phyloP scores from a whole-genome alignment of 805 yeast genomes.

The Sugiyamaella marilandica region DNA sequence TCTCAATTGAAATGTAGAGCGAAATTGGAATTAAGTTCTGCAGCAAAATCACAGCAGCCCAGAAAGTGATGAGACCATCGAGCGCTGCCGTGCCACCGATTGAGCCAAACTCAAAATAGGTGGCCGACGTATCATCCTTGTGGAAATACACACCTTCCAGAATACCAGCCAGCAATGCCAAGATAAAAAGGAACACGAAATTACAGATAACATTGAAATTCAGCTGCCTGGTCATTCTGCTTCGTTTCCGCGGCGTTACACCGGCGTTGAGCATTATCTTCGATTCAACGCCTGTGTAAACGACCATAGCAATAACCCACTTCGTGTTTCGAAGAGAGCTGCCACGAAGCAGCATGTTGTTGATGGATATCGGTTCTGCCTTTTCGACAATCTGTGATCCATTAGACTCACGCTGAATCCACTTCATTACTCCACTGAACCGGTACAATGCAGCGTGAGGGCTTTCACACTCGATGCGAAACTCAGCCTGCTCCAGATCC shows the following conservation, averaged over 20 bases:
- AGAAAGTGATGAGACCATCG: constrained; percentile 63
- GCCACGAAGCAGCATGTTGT: constrained; percentile 67
- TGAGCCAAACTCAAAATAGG: constrained; percentile 58
- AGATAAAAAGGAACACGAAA: constrained; percentile 53
- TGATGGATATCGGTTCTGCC: constrained; percentile 55
- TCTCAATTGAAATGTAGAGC: constrained; percentile 71
- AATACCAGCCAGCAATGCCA: constrained; percentile 67
- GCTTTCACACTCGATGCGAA: constrained; percentile 64
- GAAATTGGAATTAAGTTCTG: constrained; percentile 80
- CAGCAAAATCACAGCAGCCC: constrained; percentile 67
- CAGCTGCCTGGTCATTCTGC: constrained; percentile 59
- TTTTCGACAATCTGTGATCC: constrained; percentile 13
- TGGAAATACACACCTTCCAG: constrained; percentile 63
- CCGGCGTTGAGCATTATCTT: constrained; percentile 78
- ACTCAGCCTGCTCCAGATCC: constrained; percentile 54
- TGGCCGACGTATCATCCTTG: constrained; percentile 40
- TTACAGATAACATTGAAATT: constrained; percentile 63
- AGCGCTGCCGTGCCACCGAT: constrained; percentile 55
- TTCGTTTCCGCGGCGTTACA: constrained; percentile 67
- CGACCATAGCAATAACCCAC: constrained; percentile 69
- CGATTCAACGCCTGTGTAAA: constrained; percentile 73
- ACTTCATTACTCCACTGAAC: constrained; percentile 63
- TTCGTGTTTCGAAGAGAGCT: constrained; percentile 67
- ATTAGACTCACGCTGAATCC: constrained; percentile 33
- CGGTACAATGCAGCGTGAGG: constrained; percentile 63